Conservation (phyloP, 192 early-diverging fungal species). For the Podila horticola region DNA sequence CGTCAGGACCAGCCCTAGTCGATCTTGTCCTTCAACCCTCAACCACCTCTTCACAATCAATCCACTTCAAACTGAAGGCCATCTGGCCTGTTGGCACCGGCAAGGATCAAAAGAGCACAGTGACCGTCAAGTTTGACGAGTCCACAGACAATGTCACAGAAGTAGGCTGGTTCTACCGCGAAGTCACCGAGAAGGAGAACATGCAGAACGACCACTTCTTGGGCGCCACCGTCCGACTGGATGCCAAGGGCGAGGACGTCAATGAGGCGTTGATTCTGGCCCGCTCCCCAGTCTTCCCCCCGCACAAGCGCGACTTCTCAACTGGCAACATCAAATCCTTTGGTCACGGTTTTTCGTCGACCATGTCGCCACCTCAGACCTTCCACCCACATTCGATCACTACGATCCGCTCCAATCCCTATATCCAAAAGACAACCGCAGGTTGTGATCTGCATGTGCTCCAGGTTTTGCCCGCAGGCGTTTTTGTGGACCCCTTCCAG, state of each 20-base stretch:
- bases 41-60: background rate
- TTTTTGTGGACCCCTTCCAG: slow-evolving; percentile 51
- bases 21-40: slow-evolving; percentile 25
- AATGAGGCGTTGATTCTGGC: slow-evolving; percentile 39
- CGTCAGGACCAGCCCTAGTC: slow-evolving; percentile 28
- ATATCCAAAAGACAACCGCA: slow-evolving; percentile 21
- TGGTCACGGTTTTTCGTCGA: slow-evolving; percentile 37
- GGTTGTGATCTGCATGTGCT: slow-evolving; percentile 33
- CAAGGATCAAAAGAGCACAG: slow-evolving; percentile 4
- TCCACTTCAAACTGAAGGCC: slow-evolving; percentile 15
- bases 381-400: slow-evolving; percentile 48
- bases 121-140: slow-evolving; percentile 24
- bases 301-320: slow-evolving; percentile 26
- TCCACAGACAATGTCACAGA: slow-evolving; percentile 35
- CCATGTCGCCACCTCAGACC: slow-evolving; percentile 36
- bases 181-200: slow-evolving; percentile 39
- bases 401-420: slow-evolving; percentile 41
- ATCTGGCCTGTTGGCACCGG: slow-evolving; percentile 25
- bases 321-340: slow-evolving; percentile 13
- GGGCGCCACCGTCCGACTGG: slow-evolving; percentile 40
- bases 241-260: slow-evolving; percentile 24
- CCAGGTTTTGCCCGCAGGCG: slow-evolving; percentile 35
- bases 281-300: slow-evolving; percentile 44
- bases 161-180: slow-evolving; percentile 48
- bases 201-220: slow-evolving; percentile 24